Conservation (phyloP, 345 rosid genomes). For the Pistacia integerrima region DNA sequence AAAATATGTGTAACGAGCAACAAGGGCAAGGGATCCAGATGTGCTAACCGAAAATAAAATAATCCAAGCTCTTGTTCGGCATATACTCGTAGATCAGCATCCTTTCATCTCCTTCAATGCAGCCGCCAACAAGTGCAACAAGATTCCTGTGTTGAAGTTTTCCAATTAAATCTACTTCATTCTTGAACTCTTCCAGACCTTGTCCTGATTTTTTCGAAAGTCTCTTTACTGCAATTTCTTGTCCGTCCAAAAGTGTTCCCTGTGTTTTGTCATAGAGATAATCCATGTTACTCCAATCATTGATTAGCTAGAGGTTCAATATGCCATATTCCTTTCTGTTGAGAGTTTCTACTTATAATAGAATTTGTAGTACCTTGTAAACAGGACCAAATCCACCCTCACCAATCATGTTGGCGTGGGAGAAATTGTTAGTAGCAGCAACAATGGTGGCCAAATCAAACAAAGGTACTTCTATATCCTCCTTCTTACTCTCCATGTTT, state of each 20-base stretch:
- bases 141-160: constrained; percentile 54
- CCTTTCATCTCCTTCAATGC: constrained; percentile 37
- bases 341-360: not conserved
- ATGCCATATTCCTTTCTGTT: too few relatives aligned
- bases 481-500: not conserved
- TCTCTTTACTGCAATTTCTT: constrained; percentile 48
- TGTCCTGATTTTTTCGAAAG: constrained; percentile 39
- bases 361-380: constrained; percentile 14
- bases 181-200: constrained; percentile 40
- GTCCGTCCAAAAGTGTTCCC: constrained; percentile 30
- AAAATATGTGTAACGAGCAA: too few relatives aligned
- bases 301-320: too few relatives aligned
- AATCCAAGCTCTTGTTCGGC: constrained; percentile 38
- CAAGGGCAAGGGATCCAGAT: not conserved
- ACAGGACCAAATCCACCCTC: constrained; percentile 49
- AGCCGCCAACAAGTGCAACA: constrained; percentile 39
- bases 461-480: constrained; percentile 30
- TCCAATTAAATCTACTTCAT: constrained; percentile 35
- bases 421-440: constrained; percentile 39
- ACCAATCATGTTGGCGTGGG: constrained; percentile 32
- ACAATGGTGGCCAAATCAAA: constrained; percentile 29
- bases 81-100: constrained; percentile 39
- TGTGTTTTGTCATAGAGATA: too few relatives aligned
- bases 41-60: constrained; percentile 34
- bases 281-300: too few relatives aligned